Percentiles rank a stretch among this genome's conserved stretches.
Conservation (phyloP, 352 stramenopile genomes). For the Peronosclerospora sorghi region DNA sequence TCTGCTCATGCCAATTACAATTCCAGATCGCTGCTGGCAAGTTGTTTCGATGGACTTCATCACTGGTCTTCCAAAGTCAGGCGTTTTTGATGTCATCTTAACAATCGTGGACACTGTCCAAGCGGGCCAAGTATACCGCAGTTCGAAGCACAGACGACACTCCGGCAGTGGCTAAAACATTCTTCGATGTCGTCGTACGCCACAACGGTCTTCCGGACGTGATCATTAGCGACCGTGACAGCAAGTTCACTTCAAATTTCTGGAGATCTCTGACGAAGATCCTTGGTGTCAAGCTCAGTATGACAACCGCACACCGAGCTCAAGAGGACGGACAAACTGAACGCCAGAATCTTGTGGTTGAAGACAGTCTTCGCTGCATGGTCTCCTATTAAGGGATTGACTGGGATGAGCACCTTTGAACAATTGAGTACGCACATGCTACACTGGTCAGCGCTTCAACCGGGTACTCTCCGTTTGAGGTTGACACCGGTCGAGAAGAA, state of each 20-base stretch:
- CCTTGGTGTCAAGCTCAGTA: conserved; percentile 4
- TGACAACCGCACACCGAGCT: conserved; percentile 3
- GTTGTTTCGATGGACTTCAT: background rate
- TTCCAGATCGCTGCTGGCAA: background rate
- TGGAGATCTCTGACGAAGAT: conserved; percentile 3
- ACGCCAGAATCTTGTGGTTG: conserved; percentile 1
- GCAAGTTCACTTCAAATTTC: conserved; percentile 1
- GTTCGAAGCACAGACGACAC: conserved; percentile 4
- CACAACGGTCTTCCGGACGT: conserved; percentile 1
- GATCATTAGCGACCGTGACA: conserved; percentile 1
- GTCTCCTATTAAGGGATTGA: conserved; percentile 4
- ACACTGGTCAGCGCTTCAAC: conserved; percentile 8
- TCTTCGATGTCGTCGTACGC: conserved; percentile 2
- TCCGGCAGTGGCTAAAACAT: conserved; percentile 3
- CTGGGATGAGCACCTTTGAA: conserved; percentile 3
- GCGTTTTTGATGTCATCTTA: background rate
- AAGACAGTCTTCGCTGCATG: conserved; percentile 4
- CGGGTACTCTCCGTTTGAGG: conserved; percentile 2
- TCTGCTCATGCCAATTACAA: background rate
- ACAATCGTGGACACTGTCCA: background rate
- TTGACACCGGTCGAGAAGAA: background rate
- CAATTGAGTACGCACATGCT: conserved; percentile 7
- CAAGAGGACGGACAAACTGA: too few relatives aligned
- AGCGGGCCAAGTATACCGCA: background rate
- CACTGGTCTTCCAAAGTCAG: background rate